A percentile compares a stretch with the other conserved stretches of the same genome.
phyloP scores from a whole-genome alignment of 2,329 filamentous ascomycete genomes.

The Aspergillus persii region DNA sequence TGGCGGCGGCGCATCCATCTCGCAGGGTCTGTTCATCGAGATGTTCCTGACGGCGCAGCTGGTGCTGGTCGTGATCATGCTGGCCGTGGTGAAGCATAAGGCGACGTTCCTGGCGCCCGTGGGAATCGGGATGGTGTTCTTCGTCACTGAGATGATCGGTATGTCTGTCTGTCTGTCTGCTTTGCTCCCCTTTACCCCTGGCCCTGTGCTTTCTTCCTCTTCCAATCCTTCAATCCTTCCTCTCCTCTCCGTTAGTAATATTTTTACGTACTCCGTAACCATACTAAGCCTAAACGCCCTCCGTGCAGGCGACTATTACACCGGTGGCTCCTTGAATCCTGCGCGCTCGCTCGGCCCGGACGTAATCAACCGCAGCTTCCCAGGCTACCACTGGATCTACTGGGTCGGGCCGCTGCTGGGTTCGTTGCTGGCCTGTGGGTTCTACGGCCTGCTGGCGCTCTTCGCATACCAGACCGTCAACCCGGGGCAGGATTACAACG shows the following conservation, averaged over 20 bases:
- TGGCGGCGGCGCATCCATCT: constrained; percentile 49
- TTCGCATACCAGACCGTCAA: constrained; percentile 46
- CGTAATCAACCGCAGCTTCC: constrained; percentile 46
- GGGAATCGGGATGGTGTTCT: constrained; percentile 69
- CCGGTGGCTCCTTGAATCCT: constrained; percentile 50
- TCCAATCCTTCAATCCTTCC: too few relatives aligned
- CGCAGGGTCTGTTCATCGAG: constrained; percentile 65
- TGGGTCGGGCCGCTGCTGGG: constrained; percentile 50
- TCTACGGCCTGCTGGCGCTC: constrained; percentile 50
- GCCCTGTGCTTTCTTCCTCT: too few relatives aligned
- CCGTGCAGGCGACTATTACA: constrained; percentile 45
- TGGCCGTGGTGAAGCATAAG: constrained; percentile 71
- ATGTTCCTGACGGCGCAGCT: constrained; percentile 64
- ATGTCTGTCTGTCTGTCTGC: constrained; percentile 2
- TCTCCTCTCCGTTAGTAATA: too few relatives aligned
- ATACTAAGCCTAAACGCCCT: neutral
- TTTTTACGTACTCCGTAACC: too few relatives aligned
- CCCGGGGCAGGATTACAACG: constrained; percentile 56
- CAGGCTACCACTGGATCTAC: constrained; percentile 52
- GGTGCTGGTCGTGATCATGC: constrained; percentile 65
- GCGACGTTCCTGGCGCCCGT: constrained; percentile 69
- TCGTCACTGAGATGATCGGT: constrained; percentile 57
- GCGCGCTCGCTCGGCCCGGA: constrained; percentile 50
- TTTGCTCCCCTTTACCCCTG: too few relatives aligned
- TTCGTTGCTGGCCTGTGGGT: constrained; percentile 47